Evolutionary conservation across 163 green algal species (phyloP).

Genomic region (Smithsoniella earleae): DNA sequence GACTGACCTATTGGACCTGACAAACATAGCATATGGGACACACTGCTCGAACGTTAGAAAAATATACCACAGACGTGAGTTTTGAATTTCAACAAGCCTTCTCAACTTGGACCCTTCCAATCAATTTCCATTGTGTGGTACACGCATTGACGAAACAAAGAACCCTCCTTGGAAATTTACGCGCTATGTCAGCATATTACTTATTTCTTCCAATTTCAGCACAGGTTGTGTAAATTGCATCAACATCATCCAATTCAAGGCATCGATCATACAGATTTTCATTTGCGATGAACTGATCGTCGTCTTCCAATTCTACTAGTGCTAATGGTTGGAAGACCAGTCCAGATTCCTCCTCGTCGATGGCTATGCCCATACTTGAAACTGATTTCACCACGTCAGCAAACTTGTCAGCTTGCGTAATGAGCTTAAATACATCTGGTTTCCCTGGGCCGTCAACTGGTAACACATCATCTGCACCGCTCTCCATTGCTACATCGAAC

Average conservation of each 20-base stretch:
- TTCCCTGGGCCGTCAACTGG: slow-evolving; percentile 52
- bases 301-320: slow-evolving; percentile 21
- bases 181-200: too few relatives aligned
- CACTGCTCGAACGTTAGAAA: too few relatives aligned
- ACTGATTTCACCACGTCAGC: neutral
- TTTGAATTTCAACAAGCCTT: too few relatives aligned
- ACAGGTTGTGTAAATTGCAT: slow-evolving; percentile 74
- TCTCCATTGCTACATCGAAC: slow-evolving; percentile 77
- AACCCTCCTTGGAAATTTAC: too few relatives aligned
- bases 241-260: slow-evolving; percentile 85
- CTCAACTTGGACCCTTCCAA: too few relatives aligned
- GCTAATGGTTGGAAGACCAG: slow-evolving; percentile 13
- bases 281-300: neutral
- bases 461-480: slow-evolving; percentile 71
- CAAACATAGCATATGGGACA: too few relatives aligned
- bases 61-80: too few relatives aligned
- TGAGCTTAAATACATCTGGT: slow-evolving; percentile 40
- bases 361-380: neutral
- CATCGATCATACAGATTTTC: slow-evolving; percentile 61
- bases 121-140: too few relatives aligned
- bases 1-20: too few relatives aligned
- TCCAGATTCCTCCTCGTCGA: neutral
- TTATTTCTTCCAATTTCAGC: slow-evolving; percentile 37
- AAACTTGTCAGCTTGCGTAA: neutral
- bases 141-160: too few relatives aligned